These are phyloP conservation scores for Chamaecyparis obtusa DNA, from an alignment of 75 land plant genomes.

Conservation along the genomic window DNA sequence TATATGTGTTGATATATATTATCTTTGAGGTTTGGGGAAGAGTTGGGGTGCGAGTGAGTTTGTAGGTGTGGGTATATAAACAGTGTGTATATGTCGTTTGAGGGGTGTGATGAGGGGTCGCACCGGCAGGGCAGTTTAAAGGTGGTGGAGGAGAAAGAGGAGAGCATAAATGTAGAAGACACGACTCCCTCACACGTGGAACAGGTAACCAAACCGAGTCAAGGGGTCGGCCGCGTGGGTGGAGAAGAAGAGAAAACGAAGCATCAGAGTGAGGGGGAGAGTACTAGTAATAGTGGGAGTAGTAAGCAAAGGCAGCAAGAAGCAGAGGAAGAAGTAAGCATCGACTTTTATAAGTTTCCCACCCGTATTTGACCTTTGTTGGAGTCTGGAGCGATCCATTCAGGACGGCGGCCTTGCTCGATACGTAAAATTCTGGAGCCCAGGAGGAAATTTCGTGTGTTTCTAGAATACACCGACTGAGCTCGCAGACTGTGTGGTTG, in stretches of 20 bases:
- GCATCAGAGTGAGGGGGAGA: neutral
- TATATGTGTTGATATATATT: too few relatives aligned
- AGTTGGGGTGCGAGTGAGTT: too few relatives aligned
- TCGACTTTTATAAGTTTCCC: neutral
- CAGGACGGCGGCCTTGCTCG: neutral
- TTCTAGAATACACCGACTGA: neutral
- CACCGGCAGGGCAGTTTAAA: neutral
- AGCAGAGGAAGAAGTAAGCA: neutral
- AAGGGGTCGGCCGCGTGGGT: conserved; percentile 11
- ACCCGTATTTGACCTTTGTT: neutral
- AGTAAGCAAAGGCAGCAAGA: neutral
- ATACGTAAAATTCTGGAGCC: conserved; percentile 6
- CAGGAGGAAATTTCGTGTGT: neutral
- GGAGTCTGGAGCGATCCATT: neutral
- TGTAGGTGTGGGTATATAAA: neutral
- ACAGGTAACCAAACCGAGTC: conserved; percentile 8
- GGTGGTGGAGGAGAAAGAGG: neutral
- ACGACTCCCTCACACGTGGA: conserved; percentile 14
- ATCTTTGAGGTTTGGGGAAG: too few relatives aligned
- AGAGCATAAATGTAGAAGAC: neutral
- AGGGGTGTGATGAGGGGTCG: neutral
- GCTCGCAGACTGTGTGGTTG: neutral
- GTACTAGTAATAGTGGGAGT: neutral
- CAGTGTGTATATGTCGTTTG: neutral
- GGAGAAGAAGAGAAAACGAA: neutral